Conservation (phyloP, 176 grass and related monocot species). For the Oryza punctata region DNA sequence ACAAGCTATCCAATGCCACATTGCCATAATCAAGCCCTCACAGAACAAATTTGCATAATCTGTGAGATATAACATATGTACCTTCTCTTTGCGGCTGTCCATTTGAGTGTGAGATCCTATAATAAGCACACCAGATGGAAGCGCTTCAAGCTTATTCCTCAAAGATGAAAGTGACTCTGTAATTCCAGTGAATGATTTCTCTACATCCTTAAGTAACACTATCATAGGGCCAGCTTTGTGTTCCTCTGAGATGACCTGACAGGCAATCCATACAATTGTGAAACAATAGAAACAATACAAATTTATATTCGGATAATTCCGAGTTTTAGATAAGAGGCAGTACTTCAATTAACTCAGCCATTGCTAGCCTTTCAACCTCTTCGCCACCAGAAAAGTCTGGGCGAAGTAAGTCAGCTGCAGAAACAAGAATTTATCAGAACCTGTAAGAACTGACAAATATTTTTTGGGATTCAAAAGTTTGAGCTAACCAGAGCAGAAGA, state of each 20-base stretch:
- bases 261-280: conserved; percentile 33
- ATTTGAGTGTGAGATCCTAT: conserved; percentile 87
- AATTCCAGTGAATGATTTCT: conserved; percentile 92
- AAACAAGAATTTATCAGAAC: conserved; percentile 31
- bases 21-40: not conserved
- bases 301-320: not conserved
- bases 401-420: conserved; percentile 74
- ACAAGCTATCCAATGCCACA: not conserved
- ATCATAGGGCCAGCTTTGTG: conserved; percentile 87
- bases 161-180: conserved; percentile 75
- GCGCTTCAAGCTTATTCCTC: conserved; percentile 75
- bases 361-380: conserved; percentile 87
- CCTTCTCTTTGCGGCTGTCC: conserved; percentile 99
- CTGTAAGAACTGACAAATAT: conserved; percentile 26
- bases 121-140: conserved; percentile 89
- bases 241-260: conserved; percentile 89
- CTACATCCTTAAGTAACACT: conserved; percentile 89
- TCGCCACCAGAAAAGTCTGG: conserved; percentile 60
- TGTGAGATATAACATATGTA: conserved; percentile 42
- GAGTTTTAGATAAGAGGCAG: conserved; percentile 5
- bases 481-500: conserved; percentile 89
- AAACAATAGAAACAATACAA: not conserved
- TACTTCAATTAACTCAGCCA: conserved; percentile 89
- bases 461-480: conserved; percentile 27
- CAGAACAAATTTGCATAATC: conserved; percentile 3